Evolutionary conservation across 352 stramenopile genomes (phyloP), one percentile per base, ranked within the genome.

Genomic region (Thraustotheca clavata): DNA sequence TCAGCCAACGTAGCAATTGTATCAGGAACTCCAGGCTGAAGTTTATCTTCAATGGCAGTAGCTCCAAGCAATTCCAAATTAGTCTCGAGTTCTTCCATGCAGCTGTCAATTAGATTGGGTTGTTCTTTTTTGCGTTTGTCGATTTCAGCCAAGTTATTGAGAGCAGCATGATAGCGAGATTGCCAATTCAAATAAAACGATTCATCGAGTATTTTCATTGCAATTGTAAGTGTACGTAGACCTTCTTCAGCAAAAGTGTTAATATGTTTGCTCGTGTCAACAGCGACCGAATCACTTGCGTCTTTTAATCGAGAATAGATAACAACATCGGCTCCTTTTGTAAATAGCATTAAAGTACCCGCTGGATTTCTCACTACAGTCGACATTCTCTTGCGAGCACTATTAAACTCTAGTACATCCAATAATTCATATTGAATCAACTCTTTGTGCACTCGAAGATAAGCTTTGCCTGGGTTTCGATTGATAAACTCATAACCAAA

Each of bases 11-110:
- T 82, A 33, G 78, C 83, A 46, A 98, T 98, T 26, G 87, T 76
- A 40, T 79, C 71, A 0, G 89, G 88, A 2, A 98, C 91, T 22
- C 87, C 90, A 18, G 85, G 78, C 62, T 98, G 91, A 3, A 98
- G 75, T 69, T 96, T 93, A 69, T 98, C 91, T 74, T 98, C 91
- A 55, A 98, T 97, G 32, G 89, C 91, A 4, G 87, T 97, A 0
- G 87, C 86, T 0, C 91, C 91, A 3, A 96, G 73, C 18, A 95
- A 67, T n/a, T 87, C 78, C 68, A 98, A 79, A 3, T 88, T 67
- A 0, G 59, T 69, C 49, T 92, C 83, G 3, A 92, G 73, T 32
- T 73, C 48, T 41, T 89, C 82, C 0, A 80, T 78, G 6, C 83
- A 72, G 27, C 77, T 67, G 5, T 78, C 79, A 34, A 89, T 62